A percentile compares a stretch with the other conserved stretches of the same genome.
These are phyloP conservation scores for Scheffersomyces stambukii DNA, from an alignment of 1,139 yeast species.

Conservation along the genomic window DNA sequence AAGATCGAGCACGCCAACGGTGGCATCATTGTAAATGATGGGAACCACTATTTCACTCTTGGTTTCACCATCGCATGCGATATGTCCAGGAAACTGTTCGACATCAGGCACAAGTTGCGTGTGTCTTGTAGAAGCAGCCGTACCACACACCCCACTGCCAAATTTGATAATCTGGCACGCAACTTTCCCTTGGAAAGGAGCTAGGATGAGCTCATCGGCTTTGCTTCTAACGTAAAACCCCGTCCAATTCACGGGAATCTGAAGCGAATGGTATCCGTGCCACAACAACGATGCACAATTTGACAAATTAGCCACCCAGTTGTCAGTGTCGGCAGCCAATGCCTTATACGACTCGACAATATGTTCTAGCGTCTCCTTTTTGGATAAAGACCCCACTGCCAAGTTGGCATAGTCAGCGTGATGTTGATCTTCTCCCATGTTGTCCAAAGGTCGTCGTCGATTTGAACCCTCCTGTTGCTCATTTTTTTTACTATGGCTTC, in stretches of 20 bases:
- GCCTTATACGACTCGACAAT: constrained; percentile 63
- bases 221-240: constrained; percentile 66
- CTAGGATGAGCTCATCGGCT: constrained; percentile 58
- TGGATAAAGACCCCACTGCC: constrained; percentile 23
- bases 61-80: constrained; percentile 96
- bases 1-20: constrained; percentile 78
- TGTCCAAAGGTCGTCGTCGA: neutral
- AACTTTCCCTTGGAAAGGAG: constrained; percentile 95
- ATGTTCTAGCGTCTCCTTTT: constrained; percentile 56
- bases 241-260: constrained; percentile 75
- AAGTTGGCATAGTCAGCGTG: constrained; percentile 71
- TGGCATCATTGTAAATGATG: constrained; percentile 40
- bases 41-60: constrained; percentile 93
- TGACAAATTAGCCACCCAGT: constrained; percentile 88
- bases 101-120: constrained; percentile 82
- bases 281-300: constrained; percentile 83
- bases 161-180: constrained; percentile 81
- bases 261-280: constrained; percentile 74
- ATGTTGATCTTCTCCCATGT: constrained; percentile 14
- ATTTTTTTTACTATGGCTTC: too few species aligned
- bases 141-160: constrained; percentile 91
- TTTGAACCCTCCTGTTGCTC: neutral
- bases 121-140: constrained; percentile 53
- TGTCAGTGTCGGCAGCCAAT: constrained; percentile 54
- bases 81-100: constrained; percentile 79